phyloP scores from a whole-genome alignment of 106 monocot species.

The Allium sativum region DNA sequence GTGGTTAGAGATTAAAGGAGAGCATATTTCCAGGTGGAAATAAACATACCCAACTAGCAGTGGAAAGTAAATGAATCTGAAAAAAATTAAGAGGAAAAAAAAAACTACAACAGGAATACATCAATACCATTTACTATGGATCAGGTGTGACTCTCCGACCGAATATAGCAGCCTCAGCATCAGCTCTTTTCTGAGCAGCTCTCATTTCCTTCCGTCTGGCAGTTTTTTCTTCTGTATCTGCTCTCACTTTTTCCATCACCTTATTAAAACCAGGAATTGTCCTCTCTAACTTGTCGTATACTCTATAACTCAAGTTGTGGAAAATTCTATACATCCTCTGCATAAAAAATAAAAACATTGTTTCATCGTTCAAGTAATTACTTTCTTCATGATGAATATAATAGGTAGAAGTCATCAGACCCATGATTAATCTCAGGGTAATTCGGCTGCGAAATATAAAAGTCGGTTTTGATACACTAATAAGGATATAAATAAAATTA shows the following conservation, averaged over 20 bases:
- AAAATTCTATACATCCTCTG: slow-evolving; percentile 54
- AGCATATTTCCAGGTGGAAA: too few relatives aligned
- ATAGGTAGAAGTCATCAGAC: too few relatives aligned
- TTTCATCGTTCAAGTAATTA: neutral
- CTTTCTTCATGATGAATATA: too few relatives aligned
- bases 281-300: slow-evolving; percentile 36
- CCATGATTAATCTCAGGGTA: neutral
- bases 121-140: slow-evolving; percentile 4
- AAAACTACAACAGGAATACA: too few relatives aligned
- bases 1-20: too few relatives aligned
- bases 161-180: slow-evolving; percentile 19
- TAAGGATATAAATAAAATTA: too few relatives aligned
- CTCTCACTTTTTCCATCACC: slow-evolving; percentile 50
- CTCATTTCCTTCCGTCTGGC: slow-evolving; percentile 22
- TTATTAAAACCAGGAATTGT: slow-evolving; percentile 50
- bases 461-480: too few relatives aligned
- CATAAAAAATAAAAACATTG: neutral
- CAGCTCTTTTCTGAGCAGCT: slow-evolving; percentile 29
- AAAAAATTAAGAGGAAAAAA: too few relatives aligned
- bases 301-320: slow-evolving; percentile 53
- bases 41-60: too few relatives aligned
- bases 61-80: too few relatives aligned
- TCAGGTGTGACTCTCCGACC: slow-evolving; percentile 15
- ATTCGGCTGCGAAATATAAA: neutral
- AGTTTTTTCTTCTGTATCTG: slow-evolving; percentile 17